Conservation (phyloP, 2,329 filamentous ascomycete species). For the Rutstroemia sp. region DNA sequence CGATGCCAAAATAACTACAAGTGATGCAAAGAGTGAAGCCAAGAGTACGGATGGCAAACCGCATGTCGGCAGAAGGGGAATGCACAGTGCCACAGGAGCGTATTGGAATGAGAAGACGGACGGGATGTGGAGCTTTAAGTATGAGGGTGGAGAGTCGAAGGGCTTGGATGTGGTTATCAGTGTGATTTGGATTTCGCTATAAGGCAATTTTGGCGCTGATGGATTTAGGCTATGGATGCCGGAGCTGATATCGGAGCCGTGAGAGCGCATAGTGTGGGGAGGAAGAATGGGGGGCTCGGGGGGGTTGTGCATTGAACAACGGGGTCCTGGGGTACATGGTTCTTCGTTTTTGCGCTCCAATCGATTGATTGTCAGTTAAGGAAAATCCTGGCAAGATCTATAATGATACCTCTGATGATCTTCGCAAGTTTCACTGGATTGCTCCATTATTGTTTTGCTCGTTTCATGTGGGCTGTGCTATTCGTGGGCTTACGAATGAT, state of each 20-base stretch:
- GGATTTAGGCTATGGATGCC: neutral
- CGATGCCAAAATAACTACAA: constrained; percentile 46
- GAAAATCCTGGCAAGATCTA: neutral
- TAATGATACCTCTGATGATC: constrained; percentile 6
- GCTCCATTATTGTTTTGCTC: too few relatives aligned
- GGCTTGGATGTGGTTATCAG: constrained; percentile 64
- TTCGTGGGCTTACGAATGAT: too few relatives aligned
- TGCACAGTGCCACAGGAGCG: constrained; percentile 79
- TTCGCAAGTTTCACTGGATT: neutral
- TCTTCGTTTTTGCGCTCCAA: neutral
- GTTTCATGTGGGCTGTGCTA: neutral
- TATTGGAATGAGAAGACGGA: constrained; percentile 91
- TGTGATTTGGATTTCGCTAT: constrained; percentile 61
- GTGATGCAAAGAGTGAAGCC: constrained; percentile 37
- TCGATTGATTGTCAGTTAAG: constrained; percentile 1
- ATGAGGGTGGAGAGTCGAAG: constrained; percentile 59
- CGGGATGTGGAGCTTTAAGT: constrained; percentile 87
- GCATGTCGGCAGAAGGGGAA: constrained; percentile 78
- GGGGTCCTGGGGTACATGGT: constrained; percentile 3
- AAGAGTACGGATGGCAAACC: constrained; percentile 55
- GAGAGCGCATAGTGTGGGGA: neutral
- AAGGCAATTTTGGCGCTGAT: neutral
- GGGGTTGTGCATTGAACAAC: neutral
- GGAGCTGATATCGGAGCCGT: neutral
- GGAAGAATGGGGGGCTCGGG: neutral